Conservation (phyloP, 768 basidiomycete species). For the Suillus alpinus region DNA sequence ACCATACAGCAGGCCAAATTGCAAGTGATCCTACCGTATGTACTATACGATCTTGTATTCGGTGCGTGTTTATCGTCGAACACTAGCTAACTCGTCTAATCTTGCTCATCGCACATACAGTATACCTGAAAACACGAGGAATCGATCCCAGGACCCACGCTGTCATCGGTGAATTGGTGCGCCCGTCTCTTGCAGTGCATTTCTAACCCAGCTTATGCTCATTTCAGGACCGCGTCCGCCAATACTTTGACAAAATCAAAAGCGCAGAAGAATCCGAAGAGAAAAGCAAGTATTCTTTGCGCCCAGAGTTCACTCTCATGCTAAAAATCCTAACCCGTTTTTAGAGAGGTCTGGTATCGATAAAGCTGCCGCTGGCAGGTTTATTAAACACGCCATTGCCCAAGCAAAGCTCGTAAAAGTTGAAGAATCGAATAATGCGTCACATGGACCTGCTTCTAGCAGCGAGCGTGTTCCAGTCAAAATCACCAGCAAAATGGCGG, state of each 20-base stretch:
- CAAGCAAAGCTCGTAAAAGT: conserved; percentile 47
- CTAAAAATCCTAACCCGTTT: not conserved
- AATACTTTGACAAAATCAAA: conserved; percentile 83
- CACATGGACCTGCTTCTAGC: conserved; percentile 11
- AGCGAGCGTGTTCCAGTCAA: conserved; percentile 44
- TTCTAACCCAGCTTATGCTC: not conserved
- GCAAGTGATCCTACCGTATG: conserved; percentile 76
- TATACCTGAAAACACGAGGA: conserved; percentile 78
- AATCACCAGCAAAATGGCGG: conserved; percentile 72
- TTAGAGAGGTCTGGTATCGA: conserved; percentile 54
- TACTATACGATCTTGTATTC: conserved; percentile 83
- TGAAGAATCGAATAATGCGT: conserved; percentile 23
- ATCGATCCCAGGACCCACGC: conserved; percentile 79
- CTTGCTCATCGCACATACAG: conserved; percentile 33
- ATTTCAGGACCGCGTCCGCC: conserved; percentile 64
- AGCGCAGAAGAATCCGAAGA: conserved; percentile 65
- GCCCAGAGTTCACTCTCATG: not conserved
- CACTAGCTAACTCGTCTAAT: not conserved
- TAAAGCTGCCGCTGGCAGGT: conserved; percentile 75
- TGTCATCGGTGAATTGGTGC: conserved; percentile 57
- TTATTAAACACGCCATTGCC: conserved; percentile 81
- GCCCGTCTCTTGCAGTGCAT: conserved; percentile 2
- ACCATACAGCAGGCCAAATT: conserved; percentile 80
- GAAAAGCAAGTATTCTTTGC: conserved; percentile 28
- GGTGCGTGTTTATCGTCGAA: conserved; percentile 43